Percentiles rank a stretch among this genome's conserved stretches.
These are phyloP conservation scores for Stentor coeruleus DNA, from an alignment of 73 alveolate species.

Conservation along the genomic window DNA sequence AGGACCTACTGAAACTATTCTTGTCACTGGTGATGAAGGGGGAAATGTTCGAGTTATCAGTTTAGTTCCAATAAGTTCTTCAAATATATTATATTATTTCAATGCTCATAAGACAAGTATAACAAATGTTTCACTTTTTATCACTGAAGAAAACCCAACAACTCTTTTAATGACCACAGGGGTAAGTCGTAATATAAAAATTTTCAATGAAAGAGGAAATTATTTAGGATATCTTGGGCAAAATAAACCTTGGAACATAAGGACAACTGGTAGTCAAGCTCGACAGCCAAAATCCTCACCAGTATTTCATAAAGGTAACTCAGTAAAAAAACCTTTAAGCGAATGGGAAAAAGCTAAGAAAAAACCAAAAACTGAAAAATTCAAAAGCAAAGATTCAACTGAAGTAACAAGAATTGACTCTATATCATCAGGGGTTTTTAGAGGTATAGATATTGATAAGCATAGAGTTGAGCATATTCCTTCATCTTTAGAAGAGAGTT, in stretches of 20 bases:
- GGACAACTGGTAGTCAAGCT: not conserved
- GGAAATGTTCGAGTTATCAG: not conserved
- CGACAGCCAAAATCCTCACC: not conserved
- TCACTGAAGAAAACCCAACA: not conserved
- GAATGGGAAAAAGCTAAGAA: not conserved
- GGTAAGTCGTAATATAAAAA: not conserved
- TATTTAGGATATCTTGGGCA: conserved; percentile 21
- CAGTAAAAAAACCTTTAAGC: not conserved
- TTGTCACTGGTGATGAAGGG: conserved; percentile 3
- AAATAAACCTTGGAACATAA: not conserved
- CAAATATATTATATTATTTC: not conserved
- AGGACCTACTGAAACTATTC: not conserved
- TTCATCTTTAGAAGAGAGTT: conserved; percentile 5
- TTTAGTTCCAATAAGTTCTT: not conserved
- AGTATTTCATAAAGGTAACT: not conserved
- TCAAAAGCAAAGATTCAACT: not conserved
- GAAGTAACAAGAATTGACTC: not conserved
- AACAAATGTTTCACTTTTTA: not conserved
- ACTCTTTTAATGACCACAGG: not conserved
- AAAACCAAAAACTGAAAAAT: not conserved
- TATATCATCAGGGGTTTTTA: not conserved
- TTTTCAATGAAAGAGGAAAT: not conserved
- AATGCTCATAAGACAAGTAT: not conserved
- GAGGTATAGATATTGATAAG: conserved; percentile 21
- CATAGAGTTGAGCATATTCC: conserved; percentile 16